These are phyloP conservation scores for Gaeumannomyces sp. DNA, from an alignment of 2,329 filamentous ascomycete genomes.

Conservation along the genomic window DNA sequence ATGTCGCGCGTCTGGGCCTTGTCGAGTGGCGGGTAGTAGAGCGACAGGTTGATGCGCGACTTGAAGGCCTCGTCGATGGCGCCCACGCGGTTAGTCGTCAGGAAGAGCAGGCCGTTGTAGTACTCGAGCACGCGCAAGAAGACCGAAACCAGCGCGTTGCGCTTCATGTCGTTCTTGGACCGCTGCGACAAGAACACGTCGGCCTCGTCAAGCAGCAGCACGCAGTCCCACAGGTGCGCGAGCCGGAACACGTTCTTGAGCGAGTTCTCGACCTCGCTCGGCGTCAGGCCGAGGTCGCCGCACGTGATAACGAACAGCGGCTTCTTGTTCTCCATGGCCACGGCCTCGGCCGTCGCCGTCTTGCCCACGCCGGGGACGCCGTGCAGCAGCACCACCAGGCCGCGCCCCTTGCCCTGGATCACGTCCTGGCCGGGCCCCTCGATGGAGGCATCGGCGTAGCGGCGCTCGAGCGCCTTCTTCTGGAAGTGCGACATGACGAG, in stretches of 20 bases:
- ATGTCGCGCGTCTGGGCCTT: slow-evolving; percentile 15
- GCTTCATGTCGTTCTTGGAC: slow-evolving; percentile 16
- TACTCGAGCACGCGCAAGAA: slow-evolving; percentile 31
- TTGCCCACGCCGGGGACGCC: slow-evolving; percentile 44
- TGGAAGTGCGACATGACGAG: slow-evolving; percentile 17
- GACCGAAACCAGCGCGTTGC: slow-evolving; percentile 28
- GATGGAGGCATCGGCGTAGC: not conserved
- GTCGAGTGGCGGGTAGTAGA: slow-evolving; percentile 30
- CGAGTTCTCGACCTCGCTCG: slow-evolving; percentile 21
- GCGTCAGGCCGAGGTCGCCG: slow-evolving; percentile 22
- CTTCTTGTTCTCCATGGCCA: slow-evolving; percentile 24
- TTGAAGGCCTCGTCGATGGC: slow-evolving; percentile 40
- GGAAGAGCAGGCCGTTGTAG: slow-evolving; percentile 29
- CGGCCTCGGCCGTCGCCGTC: slow-evolving; percentile 35
- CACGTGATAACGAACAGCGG: slow-evolving; percentile 26
- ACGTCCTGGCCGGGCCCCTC: slow-evolving; percentile 26
- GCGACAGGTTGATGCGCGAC: slow-evolving; percentile 38
- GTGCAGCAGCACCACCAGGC: slow-evolving; percentile 38
- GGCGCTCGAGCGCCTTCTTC: slow-evolving; percentile 11
- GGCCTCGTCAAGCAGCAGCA: slow-evolving; percentile 21
- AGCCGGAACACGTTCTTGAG: slow-evolving; percentile 22
- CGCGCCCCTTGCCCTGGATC: slow-evolving; percentile 38
- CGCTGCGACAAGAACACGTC: slow-evolving; percentile 20
- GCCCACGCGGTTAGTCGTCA: slow-evolving; percentile 37
- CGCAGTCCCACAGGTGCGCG: slow-evolving; percentile 19